Evolutionary conservation across 2,329 filamentous ascomycete genomes (phyloP).

Genomic region (Drechslerella coelobrocha): DNA sequence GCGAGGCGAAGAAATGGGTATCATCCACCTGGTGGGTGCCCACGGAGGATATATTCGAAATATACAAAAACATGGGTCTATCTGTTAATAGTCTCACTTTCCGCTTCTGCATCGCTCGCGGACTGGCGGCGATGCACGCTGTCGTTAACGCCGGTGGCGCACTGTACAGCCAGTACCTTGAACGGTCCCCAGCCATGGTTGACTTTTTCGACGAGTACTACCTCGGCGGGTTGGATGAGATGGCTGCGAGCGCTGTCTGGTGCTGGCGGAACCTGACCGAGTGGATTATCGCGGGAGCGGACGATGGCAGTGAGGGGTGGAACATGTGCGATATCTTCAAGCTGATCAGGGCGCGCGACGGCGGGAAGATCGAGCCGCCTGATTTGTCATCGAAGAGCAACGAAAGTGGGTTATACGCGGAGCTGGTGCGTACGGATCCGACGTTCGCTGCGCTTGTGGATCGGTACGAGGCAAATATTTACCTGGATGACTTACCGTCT

Average conservation of each 20-base stretch:
- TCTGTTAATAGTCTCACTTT: conserved; percentile 50
- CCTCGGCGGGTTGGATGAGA: conserved; percentile 54
- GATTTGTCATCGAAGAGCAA: conserved; percentile 9
- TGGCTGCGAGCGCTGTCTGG: conserved; percentile 52
- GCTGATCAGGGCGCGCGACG: conserved; percentile 50
- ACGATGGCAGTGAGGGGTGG: conserved; percentile 52
- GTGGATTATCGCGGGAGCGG: conserved; percentile 52
- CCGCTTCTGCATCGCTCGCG: conserved; percentile 52
- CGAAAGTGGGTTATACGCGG: conserved; percentile 3
- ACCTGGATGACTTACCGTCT: conserved; percentile 17
- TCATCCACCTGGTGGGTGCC: conserved; percentile 52
- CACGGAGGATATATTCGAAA: conserved; percentile 51
- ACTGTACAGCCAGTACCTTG: conserved; percentile 50
- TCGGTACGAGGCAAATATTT: conserved; percentile 32
- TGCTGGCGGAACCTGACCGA: conserved; percentile 54
- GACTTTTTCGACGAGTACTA: conserved; percentile 53
- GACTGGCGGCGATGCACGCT: conserved; percentile 53
- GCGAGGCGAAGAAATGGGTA: conserved; percentile 50
- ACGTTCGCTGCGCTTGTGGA: conserved; percentile 23
- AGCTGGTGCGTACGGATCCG: not conserved
- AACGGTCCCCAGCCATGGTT: conserved; percentile 52
- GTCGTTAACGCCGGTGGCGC: conserved; percentile 49
- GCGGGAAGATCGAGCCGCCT: conserved; percentile 37
- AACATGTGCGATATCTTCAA: conserved; percentile 54
- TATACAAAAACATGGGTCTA: conserved; percentile 52